Evolutionary conservation across 768 basidiomycete species (phyloP).

Genomic region (Flagelloscypha sp.): DNA sequence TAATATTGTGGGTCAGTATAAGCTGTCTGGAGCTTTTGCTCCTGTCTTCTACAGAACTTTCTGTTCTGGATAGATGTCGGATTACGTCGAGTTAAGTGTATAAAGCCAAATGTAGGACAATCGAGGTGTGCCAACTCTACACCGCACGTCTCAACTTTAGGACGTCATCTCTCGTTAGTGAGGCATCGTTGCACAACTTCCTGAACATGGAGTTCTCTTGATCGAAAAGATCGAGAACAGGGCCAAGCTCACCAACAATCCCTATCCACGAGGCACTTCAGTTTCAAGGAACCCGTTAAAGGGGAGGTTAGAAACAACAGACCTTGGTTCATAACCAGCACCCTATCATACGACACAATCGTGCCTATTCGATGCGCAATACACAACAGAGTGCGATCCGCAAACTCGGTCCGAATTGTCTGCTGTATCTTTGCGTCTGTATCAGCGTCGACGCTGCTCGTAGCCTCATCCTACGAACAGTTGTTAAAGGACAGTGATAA

Average conservation of each 20-base stretch:
- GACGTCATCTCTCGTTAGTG: slow-evolving; percentile 48
- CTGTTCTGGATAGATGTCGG: no score
- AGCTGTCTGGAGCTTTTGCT: no score
- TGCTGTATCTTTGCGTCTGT: slow-evolving; percentile 54
- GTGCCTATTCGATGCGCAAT: slow-evolving; percentile 55
- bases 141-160: no score
- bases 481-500: neutral
- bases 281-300: no score
- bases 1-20: no score
- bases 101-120: no score
- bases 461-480: slow-evolving; percentile 61
- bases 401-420: slow-evolving; percentile 57
- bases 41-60: no score
- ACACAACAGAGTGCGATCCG: slow-evolving; percentile 42
- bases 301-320: no score
- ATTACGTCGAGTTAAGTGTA: no score
- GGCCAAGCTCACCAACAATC: slow-evolving; percentile 63
- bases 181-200: slow-evolving; percentile 60
- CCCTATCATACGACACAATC: slow-evolving; percentile 59
- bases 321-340: slow-evolving; percentile 76
- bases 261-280: no score
- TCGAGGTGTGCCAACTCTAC: no score
- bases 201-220: slow-evolving; percentile 58
- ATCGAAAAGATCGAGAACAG: slow-evolving; percentile 58
- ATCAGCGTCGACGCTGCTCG: slow-evolving; percentile 53